A percentile compares a stretch with the other conserved stretches of the same genome.
Conservation (phyloP, 2,329 filamentous ascomycete genomes). For the Colletotrichum scovillei region DNA sequence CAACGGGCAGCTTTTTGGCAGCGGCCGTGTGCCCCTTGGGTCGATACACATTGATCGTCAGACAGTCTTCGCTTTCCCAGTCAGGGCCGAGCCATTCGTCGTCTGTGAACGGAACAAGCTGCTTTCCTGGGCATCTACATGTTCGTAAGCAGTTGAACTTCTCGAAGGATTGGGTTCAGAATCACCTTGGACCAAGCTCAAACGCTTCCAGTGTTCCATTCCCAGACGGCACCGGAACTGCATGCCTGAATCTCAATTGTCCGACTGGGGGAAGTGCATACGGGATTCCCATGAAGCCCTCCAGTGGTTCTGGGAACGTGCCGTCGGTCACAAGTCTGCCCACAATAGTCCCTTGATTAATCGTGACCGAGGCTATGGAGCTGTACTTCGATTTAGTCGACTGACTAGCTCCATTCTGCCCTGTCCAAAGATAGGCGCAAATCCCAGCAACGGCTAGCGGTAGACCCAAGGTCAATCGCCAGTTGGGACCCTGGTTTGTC, state of each 20-base stretch:
- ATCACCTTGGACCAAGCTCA: conserved; percentile 38
- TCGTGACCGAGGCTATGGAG: conserved; percentile 38
- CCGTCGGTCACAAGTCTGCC: conserved; percentile 46
- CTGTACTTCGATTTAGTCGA: neutral
- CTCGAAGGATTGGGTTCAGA: neutral
- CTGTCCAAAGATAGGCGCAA: neutral
- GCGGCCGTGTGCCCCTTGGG: conserved; percentile 44
- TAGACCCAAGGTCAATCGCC: neutral
- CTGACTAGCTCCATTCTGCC: neutral
- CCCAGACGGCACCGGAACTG: conserved; percentile 43
- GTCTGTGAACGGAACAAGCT: conserved; percentile 45
- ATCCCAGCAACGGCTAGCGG: neutral
- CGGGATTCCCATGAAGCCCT: conserved; percentile 58
- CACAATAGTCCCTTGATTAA: conserved; percentile 45
- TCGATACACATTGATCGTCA: conserved; percentile 64
- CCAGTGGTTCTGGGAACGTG: conserved; percentile 44
- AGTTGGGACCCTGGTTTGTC: neutral
- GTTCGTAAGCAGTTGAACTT: neutral
- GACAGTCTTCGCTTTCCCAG: conserved; percentile 60
- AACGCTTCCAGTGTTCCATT: conserved; percentile 42
- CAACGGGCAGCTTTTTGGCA: conserved; percentile 53
- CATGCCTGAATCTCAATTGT: conserved; percentile 53
- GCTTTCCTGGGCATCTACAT: conserved; percentile 43
- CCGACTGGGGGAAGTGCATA: conserved; percentile 58
- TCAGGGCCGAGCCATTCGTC: conserved; percentile 44